Conservation (phyloP, 345 rosid genomes). For the Ceriops decandra region DNA sequence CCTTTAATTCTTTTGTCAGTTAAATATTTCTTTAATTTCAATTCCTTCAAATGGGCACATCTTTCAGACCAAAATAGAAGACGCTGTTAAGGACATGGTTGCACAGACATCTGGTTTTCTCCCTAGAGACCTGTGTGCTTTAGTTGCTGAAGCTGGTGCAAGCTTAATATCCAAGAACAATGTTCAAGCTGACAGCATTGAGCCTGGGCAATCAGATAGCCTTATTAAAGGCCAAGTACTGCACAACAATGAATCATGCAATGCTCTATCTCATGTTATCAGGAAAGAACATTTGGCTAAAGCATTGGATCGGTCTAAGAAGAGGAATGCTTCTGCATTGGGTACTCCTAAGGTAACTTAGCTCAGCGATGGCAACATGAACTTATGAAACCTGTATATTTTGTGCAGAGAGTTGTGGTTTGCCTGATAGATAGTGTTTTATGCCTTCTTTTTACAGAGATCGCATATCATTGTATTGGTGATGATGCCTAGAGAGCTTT, state of each 20-base stretch:
- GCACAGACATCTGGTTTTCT: constrained; percentile 96
- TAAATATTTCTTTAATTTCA: constrained; percentile 9
- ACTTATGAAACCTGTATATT: constrained; percentile 1
- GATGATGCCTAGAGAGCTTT: constrained; percentile 6
- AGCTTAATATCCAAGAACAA: constrained; percentile 46
- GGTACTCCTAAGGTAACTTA: constrained; percentile 92
- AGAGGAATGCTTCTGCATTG: constrained; percentile 86
- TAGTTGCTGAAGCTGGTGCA: constrained; percentile 87
- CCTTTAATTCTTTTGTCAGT: not conserved
- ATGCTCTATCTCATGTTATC: constrained; percentile 25
- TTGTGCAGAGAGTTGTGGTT: constrained; percentile 2
- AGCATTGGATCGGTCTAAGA: constrained; percentile 86
- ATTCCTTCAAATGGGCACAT: constrained; percentile 26
- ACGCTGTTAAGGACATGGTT: constrained; percentile 59
- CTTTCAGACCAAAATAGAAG: constrained; percentile 62
- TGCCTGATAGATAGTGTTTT: not conserved
- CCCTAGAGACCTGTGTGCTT: constrained; percentile 81
- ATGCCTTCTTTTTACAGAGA: not conserved
- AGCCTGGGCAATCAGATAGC: constrained; percentile 27
- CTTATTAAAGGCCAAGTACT: constrained; percentile 28
- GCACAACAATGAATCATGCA: constrained; percentile 28
- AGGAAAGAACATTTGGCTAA: constrained; percentile 54
- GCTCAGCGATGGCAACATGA: constrained; percentile 7
- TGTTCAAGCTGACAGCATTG: constrained; percentile 33
- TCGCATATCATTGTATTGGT: not conserved